Base-by-base conservation (phyloP, 2,329 filamentous ascomycete species). In the Colletotrichum nymphaeae region DNA sequence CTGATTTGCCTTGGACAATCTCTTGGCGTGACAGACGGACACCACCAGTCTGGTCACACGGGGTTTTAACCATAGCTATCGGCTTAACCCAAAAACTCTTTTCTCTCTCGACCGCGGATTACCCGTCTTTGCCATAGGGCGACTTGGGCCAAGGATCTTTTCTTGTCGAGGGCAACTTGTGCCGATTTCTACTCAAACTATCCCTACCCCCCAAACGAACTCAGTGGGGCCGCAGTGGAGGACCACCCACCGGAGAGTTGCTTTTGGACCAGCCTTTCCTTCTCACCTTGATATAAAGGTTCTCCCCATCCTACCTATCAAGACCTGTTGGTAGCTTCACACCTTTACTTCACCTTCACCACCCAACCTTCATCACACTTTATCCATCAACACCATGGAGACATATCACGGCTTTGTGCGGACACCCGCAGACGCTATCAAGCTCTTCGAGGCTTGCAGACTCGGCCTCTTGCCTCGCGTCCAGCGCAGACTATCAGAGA, bases 401-500 rank as follows among this genome's bases (percentile, higher is more conserved):
- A 99, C 97, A 59, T 99, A 98, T 81, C 90, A 96, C 86, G 97
- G 97, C 75, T 93, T 94, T 82, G 95, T 99, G 80, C 94, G 95
- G 84, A 97, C 95, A n/a, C 96, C 97, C 52, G 93, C 92, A 79
- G 97, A 99, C 84, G 97, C 97, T 78, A 98, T 99, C 85, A 95
- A 98, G 81, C 89, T 99, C n/a, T 98, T 99, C 81, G 97, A 98
- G 84, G 97, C 97, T 74, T 99, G 96, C 83, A 90, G 96, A 76
- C 88, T 98, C 58, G 97, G 97, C 67, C 87, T 97, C 62, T 86
- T 98, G 60, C 97, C 97, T 35, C 92, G 97, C 76, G 97, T 99
- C 6, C 97, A 98, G 86, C 90, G 97, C 77, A 90, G 97, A 78
- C 86, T 98, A 73, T 98, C 97, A 3, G 97, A 99, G 84, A 98